Evolutionary conservation across 169 alveolate species (phyloP).

Genomic region (Cyclospora cayetanensis): DNA sequence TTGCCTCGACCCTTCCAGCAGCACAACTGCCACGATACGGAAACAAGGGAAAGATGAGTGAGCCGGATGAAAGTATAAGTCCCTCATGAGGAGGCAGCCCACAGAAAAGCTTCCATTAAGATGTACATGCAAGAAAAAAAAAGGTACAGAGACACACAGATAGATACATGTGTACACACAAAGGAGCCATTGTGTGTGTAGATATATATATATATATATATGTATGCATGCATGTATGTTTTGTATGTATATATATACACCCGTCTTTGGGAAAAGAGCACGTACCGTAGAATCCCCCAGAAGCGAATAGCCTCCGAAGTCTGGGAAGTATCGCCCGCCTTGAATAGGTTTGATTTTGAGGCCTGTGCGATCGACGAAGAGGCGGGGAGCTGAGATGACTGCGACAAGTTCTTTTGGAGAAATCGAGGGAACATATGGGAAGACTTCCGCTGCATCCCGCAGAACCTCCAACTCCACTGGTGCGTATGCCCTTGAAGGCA

Average conservation of each 20-base stretch:
- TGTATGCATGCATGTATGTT: neutral
- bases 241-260: too few relatives aligned
- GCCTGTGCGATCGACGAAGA: conserved; percentile 88
- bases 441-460: conserved; percentile 74
- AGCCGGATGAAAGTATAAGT: too few relatives aligned
- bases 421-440: conserved; percentile 72
- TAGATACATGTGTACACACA: neutral
- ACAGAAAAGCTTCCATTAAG: neutral
- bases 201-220: too few relatives aligned
- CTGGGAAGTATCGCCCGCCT: conserved; percentile 78
- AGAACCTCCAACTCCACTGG: conserved; percentile 80
- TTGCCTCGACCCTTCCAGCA: too few relatives aligned
- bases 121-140: neutral
- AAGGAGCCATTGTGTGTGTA: neutral
- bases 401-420: conserved; percentile 72
- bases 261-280: too few relatives aligned
- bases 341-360: conserved; percentile 79
- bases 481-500: conserved; percentile 68
- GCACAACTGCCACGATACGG: neutral
- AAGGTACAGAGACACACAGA: neutral
- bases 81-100: neutral
- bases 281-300: conserved; percentile 70
- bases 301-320: conserved; percentile 79
- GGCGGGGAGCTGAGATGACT: conserved; percentile 83
- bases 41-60: neutral